phyloP scores from a whole-genome alignment of 1,284 basidiomycete genomes.

The Ustilago loliicola region DNA sequence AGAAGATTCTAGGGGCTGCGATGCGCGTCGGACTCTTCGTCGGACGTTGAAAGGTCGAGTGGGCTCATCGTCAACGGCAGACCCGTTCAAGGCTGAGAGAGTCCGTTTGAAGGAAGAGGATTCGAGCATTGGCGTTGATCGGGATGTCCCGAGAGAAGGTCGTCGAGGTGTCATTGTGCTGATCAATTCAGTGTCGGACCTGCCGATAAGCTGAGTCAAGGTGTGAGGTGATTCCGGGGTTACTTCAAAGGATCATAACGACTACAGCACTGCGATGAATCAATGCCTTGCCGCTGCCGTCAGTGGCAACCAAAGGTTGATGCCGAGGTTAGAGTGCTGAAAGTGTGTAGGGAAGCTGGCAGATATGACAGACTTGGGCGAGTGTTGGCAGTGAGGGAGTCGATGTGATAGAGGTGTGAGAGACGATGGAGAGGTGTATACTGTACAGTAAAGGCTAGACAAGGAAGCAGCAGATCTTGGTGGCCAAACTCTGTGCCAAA shows the following conservation, averaged over 20 bases:
- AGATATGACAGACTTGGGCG: neutral
- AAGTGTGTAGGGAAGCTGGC: neutral
- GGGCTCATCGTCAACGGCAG: conserved; percentile 28
- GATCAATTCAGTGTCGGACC: neutral
- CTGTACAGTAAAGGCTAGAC: too few species aligned
- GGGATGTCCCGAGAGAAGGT: conserved; percentile 34
- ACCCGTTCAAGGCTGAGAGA: neutral
- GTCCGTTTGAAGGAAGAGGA: conserved; percentile 11
- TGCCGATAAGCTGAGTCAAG: conserved; percentile 11
- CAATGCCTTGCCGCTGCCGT: neutral
- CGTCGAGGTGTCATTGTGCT: conserved; percentile 33
- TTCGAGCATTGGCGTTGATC: conserved; percentile 34
- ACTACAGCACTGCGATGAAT: too few species aligned
- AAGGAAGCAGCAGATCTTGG: neutral
- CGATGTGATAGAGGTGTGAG: neutral
- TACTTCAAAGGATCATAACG: neutral
- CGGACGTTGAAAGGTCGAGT: conserved; percentile 42
- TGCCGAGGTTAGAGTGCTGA: neutral
- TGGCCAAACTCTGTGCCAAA: neutral
- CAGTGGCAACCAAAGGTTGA: conserved; percentile 4
- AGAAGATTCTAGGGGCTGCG: conserved; percentile 30
- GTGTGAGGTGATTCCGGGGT: neutral
- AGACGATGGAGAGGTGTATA: neutral
- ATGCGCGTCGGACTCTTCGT: conserved; percentile 35
- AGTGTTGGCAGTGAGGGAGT: neutral